Evolutionary conservation across 306 rosid genomes (phyloP).

Genomic region (Cucurbita maxima): DNA sequence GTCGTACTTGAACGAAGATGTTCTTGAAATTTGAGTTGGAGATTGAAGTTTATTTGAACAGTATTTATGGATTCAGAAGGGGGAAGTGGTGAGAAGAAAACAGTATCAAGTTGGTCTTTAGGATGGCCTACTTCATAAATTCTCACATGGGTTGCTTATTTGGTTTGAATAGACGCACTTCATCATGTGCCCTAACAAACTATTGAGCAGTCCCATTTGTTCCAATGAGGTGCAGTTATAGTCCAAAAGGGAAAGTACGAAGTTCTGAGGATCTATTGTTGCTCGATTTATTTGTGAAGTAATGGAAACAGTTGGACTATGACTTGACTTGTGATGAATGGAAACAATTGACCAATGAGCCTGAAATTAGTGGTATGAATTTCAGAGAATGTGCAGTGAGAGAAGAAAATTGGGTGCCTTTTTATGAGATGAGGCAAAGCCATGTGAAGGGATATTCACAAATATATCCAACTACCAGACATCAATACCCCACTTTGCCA

Average conservation of each 20-base stretch:
- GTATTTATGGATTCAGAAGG: not conserved
- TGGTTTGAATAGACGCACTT: not conserved
- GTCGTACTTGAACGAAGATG: not conserved
- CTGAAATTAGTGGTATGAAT: not conserved
- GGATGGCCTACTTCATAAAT: not conserved
- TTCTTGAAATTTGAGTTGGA: not conserved
- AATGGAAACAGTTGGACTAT: not conserved
- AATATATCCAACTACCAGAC: slow-evolving; percentile 1
- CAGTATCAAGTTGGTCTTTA: not conserved
- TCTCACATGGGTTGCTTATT: slow-evolving; percentile 6
- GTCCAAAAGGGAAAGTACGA: not conserved
- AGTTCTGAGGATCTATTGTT: not conserved
- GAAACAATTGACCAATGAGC: not conserved
- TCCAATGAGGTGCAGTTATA: not conserved
- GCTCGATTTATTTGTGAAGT: not conserved
- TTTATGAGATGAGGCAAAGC: not conserved
- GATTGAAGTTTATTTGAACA: not conserved
- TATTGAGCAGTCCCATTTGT: not conserved
- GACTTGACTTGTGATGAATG: not conserved
- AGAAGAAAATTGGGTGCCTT: not conserved
- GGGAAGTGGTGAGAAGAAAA: not conserved
- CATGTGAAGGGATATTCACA: not conserved
- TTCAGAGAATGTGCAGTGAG: not conserved
- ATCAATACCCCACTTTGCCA: not conserved
- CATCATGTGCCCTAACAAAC: not conserved